A percentile compares a stretch with the other conserved stretches of the same genome.
phyloP scores from a whole-genome alignment of 139 green algal genomes.

The Astrephomene gubernaculifera region DNA sequence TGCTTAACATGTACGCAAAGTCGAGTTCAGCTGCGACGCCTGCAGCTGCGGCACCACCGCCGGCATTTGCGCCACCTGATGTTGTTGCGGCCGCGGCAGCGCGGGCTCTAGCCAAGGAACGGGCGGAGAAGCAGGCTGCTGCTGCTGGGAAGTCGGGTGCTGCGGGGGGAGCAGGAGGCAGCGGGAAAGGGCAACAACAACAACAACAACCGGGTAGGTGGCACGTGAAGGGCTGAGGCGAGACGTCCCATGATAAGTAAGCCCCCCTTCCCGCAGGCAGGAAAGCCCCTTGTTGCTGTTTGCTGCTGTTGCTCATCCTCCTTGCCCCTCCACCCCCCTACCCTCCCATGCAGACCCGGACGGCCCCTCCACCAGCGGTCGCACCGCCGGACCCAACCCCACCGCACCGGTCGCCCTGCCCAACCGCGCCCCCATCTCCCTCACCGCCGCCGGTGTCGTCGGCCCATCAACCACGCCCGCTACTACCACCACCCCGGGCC shows the following conservation, averaged over 20 bases:
- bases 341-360: background rate
- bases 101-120: slow-evolving; percentile 56
- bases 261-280: too few species aligned
- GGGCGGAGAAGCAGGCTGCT: slow-evolving; percentile 10
- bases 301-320: too few species aligned
- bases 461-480: background rate
- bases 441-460: background rate
- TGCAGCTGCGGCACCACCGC: slow-evolving; percentile 38
- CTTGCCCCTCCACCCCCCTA: too few species aligned
- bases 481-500: background rate
- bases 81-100: slow-evolving; percentile 66
- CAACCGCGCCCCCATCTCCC: background rate
- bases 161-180: too few species aligned
- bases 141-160: too few species aligned
- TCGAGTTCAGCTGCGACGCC: background rate
- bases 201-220: too few species aligned
- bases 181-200: too few species aligned
- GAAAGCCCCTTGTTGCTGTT: too few species aligned
- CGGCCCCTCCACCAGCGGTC: background rate
- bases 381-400: background rate
- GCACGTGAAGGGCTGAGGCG: too few species aligned
- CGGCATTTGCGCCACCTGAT: slow-evolving; percentile 62
- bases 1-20: slow-evolving; percentile 75
- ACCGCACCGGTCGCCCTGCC: slow-evolving; percentile 32
- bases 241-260: too few species aligned